These are phyloP conservation scores for Pterocarpus macrocarpus DNA, from an alignment of 306 rosid species.

Conservation along the genomic window DNA sequence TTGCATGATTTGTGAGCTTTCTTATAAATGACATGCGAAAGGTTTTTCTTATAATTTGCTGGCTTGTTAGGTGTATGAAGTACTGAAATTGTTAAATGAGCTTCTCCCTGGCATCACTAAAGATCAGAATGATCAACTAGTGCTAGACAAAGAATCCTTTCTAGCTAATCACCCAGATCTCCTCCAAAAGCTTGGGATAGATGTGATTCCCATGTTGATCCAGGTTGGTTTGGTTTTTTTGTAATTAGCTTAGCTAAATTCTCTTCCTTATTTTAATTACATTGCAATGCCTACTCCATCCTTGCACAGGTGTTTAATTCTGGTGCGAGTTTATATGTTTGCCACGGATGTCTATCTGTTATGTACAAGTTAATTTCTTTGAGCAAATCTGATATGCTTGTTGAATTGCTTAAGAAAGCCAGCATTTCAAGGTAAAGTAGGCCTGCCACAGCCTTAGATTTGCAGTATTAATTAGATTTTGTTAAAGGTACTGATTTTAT, in stretches of 20 bases:
- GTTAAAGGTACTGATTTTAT: conserved; percentile 46
- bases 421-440: conserved; percentile 85
- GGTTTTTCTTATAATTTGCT: conserved; percentile 30
- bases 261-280: conserved; percentile 27
- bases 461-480: conserved; percentile 45
- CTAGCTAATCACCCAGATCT: conserved; percentile 67
- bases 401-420: conserved; percentile 73
- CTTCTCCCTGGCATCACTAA: conserved; percentile 76
- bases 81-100: conserved; percentile 82
- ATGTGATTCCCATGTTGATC: conserved; percentile 83
- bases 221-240: conserved; percentile 71
- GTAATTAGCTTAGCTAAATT: conserved; percentile 5
- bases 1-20: conserved; percentile 29
- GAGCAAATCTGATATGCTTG: conserved; percentile 82
- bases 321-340: conserved; percentile 88
- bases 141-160: conserved; percentile 68
- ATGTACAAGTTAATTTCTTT: conserved; percentile 77
- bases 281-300: conserved; percentile 42
- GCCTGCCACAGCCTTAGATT: conserved; percentile 34
- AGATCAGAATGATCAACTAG: conserved; percentile 67
- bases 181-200: conserved; percentile 78
- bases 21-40: conserved; percentile 7
- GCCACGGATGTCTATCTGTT: conserved; percentile 84
- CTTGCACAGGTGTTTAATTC: conserved; percentile 82
- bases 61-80: conserved; percentile 76